Percentiles rank a stretch among this genome's conserved stretches.
Conservation (phyloP, 768 basidiomycete species). For the Termitomyces sp. region DNA sequence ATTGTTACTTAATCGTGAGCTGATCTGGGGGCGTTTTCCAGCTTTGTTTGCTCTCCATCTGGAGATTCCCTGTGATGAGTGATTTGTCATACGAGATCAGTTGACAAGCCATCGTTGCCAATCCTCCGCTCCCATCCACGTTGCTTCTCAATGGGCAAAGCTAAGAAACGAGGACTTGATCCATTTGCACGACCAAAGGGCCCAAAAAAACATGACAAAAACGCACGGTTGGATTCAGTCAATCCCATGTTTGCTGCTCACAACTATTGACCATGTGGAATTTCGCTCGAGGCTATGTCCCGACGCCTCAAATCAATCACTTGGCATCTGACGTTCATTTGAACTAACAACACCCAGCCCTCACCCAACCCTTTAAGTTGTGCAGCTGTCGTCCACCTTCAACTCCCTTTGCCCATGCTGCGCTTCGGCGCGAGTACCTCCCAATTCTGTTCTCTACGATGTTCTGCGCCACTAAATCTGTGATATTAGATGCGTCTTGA, state of each 20-base stretch:
- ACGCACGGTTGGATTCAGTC: background rate
- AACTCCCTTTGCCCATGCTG: background rate
- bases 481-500: background rate
- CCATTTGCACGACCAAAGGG: background rate
- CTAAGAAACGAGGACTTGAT: background rate
- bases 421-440: background rate
- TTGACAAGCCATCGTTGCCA: background rate
- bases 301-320: background rate
- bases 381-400: background rate
- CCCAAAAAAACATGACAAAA: background rate
- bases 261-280: background rate
- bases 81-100: background rate
- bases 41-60: background rate
- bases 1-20: background rate
- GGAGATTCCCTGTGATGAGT: background rate
- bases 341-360: background rate
- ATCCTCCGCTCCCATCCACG: background rate
- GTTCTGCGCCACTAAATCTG: background rate
- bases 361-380: background rate
- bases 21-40: background rate
- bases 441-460: background rate
- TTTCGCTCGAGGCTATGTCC: background rate
- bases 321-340: background rate
- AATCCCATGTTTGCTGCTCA: background rate
- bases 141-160: background rate